Percentiles rank a stretch among this genome's conserved stretches.
phyloP scores from a whole-genome alignment of 306 rosid genomes.

The Vigna trinervia region DNA sequence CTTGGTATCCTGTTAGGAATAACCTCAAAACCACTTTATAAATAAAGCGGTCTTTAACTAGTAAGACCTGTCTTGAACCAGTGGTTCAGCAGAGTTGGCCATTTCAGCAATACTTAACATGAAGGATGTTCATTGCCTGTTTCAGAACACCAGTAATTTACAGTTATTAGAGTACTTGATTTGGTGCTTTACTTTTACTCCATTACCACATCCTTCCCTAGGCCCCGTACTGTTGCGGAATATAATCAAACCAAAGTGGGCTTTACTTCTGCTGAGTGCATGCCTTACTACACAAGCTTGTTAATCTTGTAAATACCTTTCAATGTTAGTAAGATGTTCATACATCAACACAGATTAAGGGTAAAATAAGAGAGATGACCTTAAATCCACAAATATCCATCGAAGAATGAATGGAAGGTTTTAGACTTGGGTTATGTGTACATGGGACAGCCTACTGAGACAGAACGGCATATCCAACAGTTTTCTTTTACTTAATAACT shows the following conservation, averaged over 20 bases:
- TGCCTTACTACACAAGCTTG: background rate
- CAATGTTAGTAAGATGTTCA: slow-evolving; percentile 80
- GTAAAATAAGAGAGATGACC: slow-evolving; percentile 1
- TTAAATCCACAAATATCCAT: slow-evolving; percentile 14
- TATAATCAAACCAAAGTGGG: background rate
- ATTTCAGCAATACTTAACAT: background rate
- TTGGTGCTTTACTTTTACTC: background rate
- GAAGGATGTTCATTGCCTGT: background rate
- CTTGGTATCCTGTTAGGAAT: background rate
- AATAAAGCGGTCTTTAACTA: background rate
- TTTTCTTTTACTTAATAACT: slow-evolving; percentile 1
- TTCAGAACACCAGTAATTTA: background rate
- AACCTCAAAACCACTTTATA: background rate
- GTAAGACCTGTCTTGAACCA: background rate
- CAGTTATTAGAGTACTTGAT: background rate
- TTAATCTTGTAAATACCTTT: background rate
- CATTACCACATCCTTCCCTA: background rate
- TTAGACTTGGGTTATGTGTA: background rate
- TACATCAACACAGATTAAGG: slow-evolving; percentile 1
- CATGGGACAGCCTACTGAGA: background rate
- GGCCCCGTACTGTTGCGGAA: background rate
- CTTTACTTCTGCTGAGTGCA: background rate
- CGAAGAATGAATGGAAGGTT: background rate
- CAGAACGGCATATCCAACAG: slow-evolving; percentile 1
- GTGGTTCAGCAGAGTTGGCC: background rate